Evolutionary conservation across 2,329 filamentous ascomycete species (phyloP), one percentile per base, ranked within the genome.

Genomic region (Stylonectria norvegica): DNA sequence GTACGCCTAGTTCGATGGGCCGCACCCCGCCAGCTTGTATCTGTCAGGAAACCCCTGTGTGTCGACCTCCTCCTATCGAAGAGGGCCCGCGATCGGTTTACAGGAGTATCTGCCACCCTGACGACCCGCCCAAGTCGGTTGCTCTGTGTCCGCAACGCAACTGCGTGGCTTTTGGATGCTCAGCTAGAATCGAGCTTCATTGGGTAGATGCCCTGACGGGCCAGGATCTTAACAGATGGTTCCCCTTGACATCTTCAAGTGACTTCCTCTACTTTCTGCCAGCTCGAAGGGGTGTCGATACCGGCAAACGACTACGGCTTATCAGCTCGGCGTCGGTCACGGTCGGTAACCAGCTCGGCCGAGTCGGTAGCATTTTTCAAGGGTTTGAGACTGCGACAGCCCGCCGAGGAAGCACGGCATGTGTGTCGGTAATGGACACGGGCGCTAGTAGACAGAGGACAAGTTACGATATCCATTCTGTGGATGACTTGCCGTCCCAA

Each of bases 121-220:
- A 83, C 38, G 79, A 84, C 47, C 76, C 76, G 12, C 81, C 82
- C 10, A 72, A 76, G n/a, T 82, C 78, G 27, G 73, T 85, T 8
- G 76, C 81, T 1, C 75, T 85, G 22, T 83, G 77, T 49, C 81
- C 81, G n/a, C 76, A 81, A 42, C 71, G 78, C 32, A 71, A 73
- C 36, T 83, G 79, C 49, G 76, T 83, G 22, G 81, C 79, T 7
- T 85, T 84, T 63, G 81, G 81, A 11, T 83, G 78, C 47, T 71
- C 73, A 10, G 68, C 72, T 6, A 77, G 80, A 1, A 76, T 85
- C 37, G 81, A 85, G 53, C 63, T 85, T 27, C 79, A 83, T 55
- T 85, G 78, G 57, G 62, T 71, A 36, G 68, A 73, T 57, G 67
- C 63, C 42, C 49, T 69, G 36, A 70, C 68, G 4, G 61, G 66